These are phyloP conservation scores for Debaryomyces coudertii DNA, from an alignment of 1,139 yeast species.

Conservation along the genomic window DNA sequence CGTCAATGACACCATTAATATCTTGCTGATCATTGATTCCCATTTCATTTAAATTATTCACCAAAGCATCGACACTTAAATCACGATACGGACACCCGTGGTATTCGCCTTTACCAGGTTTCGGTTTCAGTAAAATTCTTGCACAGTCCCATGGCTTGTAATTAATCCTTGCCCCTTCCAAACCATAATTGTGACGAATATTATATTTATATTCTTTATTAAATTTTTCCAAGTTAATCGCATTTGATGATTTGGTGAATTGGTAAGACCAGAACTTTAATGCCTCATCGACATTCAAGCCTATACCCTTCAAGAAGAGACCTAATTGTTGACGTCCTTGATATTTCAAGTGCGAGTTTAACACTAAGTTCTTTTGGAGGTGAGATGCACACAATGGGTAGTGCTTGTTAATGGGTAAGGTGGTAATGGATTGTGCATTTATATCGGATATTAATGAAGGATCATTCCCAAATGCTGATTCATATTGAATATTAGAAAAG, in stretches of 20 bases:
- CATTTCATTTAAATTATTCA: conserved; percentile 59
- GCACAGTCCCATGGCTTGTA: conserved; percentile 87
- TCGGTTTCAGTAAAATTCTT: conserved; percentile 70
- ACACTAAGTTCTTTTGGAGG: conserved; percentile 62
- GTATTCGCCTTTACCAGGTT: conserved; percentile 69
- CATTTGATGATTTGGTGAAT: conserved; percentile 57
- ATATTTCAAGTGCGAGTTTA: conserved; percentile 75
- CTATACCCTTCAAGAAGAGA: conserved; percentile 85
- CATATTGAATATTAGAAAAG: conserved; percentile 62
- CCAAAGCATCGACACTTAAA: conserved; percentile 62
- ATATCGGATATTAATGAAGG: conserved; percentile 51
- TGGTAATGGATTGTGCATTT: conserved; percentile 63
- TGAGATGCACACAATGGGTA: conserved; percentile 84
- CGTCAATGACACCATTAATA: conserved; percentile 63
- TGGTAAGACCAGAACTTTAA: conserved; percentile 79
- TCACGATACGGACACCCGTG: conserved; percentile 97
- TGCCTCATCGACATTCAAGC: conserved; percentile 85
- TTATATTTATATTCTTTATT: conserved; percentile 87
- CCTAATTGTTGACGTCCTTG: conserved; percentile 85
- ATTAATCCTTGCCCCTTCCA: conserved; percentile 86
- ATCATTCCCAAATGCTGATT: conserved; percentile 31
- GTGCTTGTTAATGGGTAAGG: conserved; percentile 58
- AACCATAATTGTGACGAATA: conserved; percentile 85
- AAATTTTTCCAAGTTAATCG: conserved; percentile 70
- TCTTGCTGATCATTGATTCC: conserved; percentile 70